Evolutionary conservation across 1,284 basidiomycete species (phyloP).

Genomic region (Ustilago loliicola): DNA sequence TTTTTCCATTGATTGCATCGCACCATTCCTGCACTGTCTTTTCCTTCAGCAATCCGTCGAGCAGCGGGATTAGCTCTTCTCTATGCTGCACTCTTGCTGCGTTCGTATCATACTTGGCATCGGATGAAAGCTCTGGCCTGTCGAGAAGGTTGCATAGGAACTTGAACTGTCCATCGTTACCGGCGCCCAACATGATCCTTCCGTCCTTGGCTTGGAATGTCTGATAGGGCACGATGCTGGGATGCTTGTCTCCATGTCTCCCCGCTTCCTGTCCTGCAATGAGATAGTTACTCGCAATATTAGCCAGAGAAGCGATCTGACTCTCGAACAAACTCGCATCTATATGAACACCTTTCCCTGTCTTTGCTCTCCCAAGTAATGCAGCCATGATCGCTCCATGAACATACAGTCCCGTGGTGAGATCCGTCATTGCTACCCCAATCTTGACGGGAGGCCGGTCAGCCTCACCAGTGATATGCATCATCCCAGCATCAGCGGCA

Average conservation of each 20-base stretch:
- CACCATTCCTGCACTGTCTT: conserved; percentile 61
- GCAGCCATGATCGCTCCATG: conserved; percentile 94
- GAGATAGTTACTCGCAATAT: conserved; percentile 93
- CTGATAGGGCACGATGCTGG: conserved; percentile 66
- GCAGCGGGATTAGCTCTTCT: conserved; percentile 79
- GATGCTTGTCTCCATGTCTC: conserved; percentile 91
- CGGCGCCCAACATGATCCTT: conserved; percentile 79
- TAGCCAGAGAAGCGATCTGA: conserved; percentile 89
- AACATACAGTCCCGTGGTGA: conserved; percentile 92
- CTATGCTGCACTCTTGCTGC: conserved; percentile 82
- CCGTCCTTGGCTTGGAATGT: conserved; percentile 53
- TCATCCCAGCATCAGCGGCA: conserved; percentile 65
- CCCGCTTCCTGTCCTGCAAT: conserved; percentile 86
- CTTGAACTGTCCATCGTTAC: conserved; percentile 86
- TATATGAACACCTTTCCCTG: conserved; percentile 89
- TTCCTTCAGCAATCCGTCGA: conserved; percentile 74
- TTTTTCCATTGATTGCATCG: conserved; percentile 51
- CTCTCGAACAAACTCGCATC: conserved; percentile 80
- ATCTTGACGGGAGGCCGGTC: conserved; percentile 86
- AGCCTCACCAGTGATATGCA: conserved; percentile 81
- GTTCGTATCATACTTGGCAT: conserved; percentile 73
- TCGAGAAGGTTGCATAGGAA: conserved; percentile 41
- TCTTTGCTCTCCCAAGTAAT: conserved; percentile 83
- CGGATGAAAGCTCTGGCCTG: conserved; percentile 35
- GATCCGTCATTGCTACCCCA: conserved; percentile 85